Evolutionary conservation across 2,329 filamentous ascomycete species (phyloP).

Genomic region (Stagonosporopsis cucurbitacearum): DNA sequence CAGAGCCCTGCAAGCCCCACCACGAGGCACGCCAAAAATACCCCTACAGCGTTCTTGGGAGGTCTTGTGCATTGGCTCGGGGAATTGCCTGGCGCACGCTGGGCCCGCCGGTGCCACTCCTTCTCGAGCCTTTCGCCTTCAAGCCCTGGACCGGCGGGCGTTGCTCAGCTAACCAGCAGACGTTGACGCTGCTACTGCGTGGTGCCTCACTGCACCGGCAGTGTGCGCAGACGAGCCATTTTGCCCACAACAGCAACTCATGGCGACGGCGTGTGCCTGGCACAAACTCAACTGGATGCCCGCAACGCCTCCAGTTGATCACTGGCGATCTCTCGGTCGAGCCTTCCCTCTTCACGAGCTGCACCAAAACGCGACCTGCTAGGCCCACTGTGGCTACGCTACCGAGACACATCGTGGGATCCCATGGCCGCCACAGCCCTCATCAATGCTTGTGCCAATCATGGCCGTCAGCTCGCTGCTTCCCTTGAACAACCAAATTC

Average conservation of each 20-base stretch:
- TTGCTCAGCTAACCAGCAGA: conserved; percentile 1
- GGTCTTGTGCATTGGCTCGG: too few species aligned
- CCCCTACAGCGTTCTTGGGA: conserved; percentile 23
- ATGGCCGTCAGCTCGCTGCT: conserved; percentile 10
- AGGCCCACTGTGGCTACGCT: conserved; percentile 20
- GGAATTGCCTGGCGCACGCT: conserved; percentile 21
- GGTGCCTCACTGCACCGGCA: conserved; percentile 1
- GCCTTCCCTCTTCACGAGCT: conserved; percentile 22
- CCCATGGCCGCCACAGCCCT: conserved; percentile 18
- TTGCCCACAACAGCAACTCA: conserved; percentile 6
- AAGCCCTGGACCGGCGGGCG: conserved; percentile 12
- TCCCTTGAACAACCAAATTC: conserved; percentile 13
- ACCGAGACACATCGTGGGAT: conserved; percentile 21
- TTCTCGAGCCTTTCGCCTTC: too few species aligned
- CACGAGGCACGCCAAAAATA: conserved; percentile 31
- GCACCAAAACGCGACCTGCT: conserved; percentile 14
- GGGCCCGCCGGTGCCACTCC: conserved; percentile 16
- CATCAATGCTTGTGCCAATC: conserved; percentile 28
- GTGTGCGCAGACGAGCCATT: background rate
- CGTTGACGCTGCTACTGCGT: background rate
- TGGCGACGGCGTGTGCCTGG: conserved; percentile 12
- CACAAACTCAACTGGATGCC: conserved; percentile 11
- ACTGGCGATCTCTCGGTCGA: conserved; percentile 18
- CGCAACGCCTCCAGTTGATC: conserved; percentile 14
- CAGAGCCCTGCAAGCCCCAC: conserved; percentile 19